Base-by-base conservation (phyloP, 805 yeast genomes). In the Nakazawaea holstii region DNA sequence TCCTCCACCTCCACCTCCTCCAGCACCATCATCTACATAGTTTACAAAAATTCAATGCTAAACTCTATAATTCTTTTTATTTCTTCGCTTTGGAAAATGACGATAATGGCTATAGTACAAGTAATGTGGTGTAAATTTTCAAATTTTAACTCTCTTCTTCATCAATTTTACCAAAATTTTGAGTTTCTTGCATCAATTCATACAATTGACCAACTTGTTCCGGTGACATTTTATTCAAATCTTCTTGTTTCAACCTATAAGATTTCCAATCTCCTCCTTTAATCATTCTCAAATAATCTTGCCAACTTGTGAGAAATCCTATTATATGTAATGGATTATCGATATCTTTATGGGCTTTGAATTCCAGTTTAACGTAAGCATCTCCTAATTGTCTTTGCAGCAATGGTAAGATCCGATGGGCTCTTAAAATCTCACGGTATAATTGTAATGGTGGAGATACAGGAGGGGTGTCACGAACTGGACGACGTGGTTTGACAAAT, bases 291-390 rank as follows among this genome's bases (percentile, higher is more conserved):
- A 86, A 70, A 57, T 87, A 87, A 52, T 84, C 92, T 64, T 94
- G 99, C 99, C 99, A 94, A 51, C 88, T 84, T 1, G 95, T 80
- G 52, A 94, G 72, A 57, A 94, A 94, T 9, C 97, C 99, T 9
- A 94, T 90, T 31, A 94, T 89, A 59, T 92, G 95, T 24, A 89
- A 72, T 3, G 99, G 98, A 62, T 94, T 90, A 54, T 89, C 96
- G 6, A 84, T 76, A 41, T 70, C 65, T 50, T 81, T 77, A 66
- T 94, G 99, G 6, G 91, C 84, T 57, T 82, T 80, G 70, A 94
- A 94, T 67, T 94, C 99, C 32, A 83, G 78, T 60, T 82, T 86
- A 44, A 92, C 96, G 62, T 94, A 94, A 54, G 80, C 74, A 64
- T 94, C 97, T 4, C 99, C 99, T 20, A 94, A 72, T 45, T 80